Percentiles rank a stretch among this genome's conserved stretches.
phyloP scores from a whole-genome alignment of 495 filamentous ascomycete genomes.

The Symbiotaphrina buchneri region DNA sequence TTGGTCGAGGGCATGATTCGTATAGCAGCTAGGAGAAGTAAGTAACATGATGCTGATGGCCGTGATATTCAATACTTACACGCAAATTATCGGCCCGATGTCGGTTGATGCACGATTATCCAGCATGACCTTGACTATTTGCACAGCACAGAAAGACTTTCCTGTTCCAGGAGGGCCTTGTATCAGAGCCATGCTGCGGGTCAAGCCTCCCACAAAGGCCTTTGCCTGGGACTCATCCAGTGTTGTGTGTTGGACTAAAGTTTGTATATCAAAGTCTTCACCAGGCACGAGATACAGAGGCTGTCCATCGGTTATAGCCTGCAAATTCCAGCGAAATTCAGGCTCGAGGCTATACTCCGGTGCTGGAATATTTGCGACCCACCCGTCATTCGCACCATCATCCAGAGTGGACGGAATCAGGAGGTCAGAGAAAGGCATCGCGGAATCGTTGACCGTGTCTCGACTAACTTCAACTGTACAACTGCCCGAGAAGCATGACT shows the following conservation, averaged over 20 bases:
- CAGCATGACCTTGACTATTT: constrained; percentile 37
- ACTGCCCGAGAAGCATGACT: too few species aligned
- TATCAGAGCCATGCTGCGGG: constrained; percentile 34
- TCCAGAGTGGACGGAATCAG: constrained; percentile 22
- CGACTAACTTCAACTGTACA: too few species aligned
- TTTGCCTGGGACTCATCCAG: constrained; percentile 35
- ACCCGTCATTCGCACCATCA: constrained; percentile 1
- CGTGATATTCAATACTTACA: constrained; percentile 6
- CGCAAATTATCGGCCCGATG: constrained; percentile 42
- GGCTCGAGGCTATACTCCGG: constrained; percentile 26
- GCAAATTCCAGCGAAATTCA: constrained; percentile 30
- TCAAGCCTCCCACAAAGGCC: constrained; percentile 31
- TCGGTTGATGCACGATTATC: constrained; percentile 22
- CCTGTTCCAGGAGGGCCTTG: constrained; percentile 73
- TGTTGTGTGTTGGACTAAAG: constrained; percentile 18
- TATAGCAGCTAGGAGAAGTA: constrained; percentile 24
- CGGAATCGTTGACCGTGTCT: too few species aligned
- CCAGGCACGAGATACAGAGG: constrained; percentile 13
- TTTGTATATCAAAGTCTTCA: constrained; percentile 16
- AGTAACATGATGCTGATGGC: constrained; percentile 10
- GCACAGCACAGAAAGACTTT: constrained; percentile 41
- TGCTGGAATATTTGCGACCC: constrained; percentile 15
- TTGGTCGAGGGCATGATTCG: constrained; percentile 57
- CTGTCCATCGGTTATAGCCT: constrained; percentile 15
- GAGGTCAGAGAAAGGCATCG: constrained; percentile 37